Base-by-base conservation (phyloP, 805 yeast genomes). In the Metschnikowia anglica region DNA sequence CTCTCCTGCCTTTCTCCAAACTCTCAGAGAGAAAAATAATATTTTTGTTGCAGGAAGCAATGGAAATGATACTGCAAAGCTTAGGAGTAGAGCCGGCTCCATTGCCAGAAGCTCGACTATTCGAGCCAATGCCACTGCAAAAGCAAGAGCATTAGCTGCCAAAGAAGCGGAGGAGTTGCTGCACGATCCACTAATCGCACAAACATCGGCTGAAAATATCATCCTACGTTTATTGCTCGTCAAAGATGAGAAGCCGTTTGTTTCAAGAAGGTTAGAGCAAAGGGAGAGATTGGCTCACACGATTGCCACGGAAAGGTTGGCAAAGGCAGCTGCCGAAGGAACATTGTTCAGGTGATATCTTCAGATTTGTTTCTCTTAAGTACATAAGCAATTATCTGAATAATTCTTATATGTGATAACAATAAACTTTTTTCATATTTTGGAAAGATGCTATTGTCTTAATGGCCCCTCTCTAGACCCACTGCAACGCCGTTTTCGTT, bases 211-310 rank as follows among this genome's bases (percentile, higher is more conserved):
- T 5, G 90, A 86, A 52, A 88, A 88, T 52, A 73, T 88, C 10
- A 71, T 90, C 5, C 63, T 91, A 47, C 73, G 97, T 37, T 71
- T 88, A 12, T 59, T 91, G 41, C 63, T 89, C 19, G 71, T 89
- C 28, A 78, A 81, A 45, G 86, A 80, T 17, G 83, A 83, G 38
- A 65, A 68, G 30, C 72, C 72, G 1, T 83, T 72, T 58, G 88
- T 87, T 3, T 70, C 76, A 8, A 67, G 70, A 47, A 69, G 88
- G 36, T 58, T 87, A 28, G 78, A 76, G 18, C 83, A 80, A 54
- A 68, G 91, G 39, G 87, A 81, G 42, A 64, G 75, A 19, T 65
- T 79, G 40, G 79, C 81, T 0, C 76, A 74, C 42, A 73, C 77
- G 30, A 66, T 78, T 33, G 73, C 79, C 3, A 77, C 83, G 1